Conservation (phyloP, 495 filamentous ascomycete genomes). For the Aspergillus ostianus region DNA sequence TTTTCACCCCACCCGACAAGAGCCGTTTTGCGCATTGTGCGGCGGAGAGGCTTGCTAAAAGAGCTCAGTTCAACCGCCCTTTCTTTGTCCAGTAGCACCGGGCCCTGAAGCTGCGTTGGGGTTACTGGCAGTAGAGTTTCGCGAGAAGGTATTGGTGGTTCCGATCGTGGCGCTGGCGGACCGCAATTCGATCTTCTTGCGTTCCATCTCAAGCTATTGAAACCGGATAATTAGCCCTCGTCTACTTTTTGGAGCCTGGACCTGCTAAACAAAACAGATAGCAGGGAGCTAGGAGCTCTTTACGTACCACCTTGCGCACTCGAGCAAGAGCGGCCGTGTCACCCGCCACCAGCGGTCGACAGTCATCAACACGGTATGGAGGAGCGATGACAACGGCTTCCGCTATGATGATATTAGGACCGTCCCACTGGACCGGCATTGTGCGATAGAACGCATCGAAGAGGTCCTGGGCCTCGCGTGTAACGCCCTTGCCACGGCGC, state of each 20-base stretch:
- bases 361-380: constrained; percentile 61
- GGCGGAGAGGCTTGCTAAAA: neutral
- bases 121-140: constrained; percentile 18
- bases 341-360: constrained; percentile 48
- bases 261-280: neutral
- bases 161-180: constrained; percentile 45
- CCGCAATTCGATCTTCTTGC: constrained; percentile 49
- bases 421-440: constrained; percentile 65
- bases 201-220: constrained; percentile 47
- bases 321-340: constrained; percentile 51
- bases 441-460: constrained; percentile 64
- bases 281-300: neutral
- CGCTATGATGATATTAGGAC: constrained; percentile 59
- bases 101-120: constrained; percentile 21
- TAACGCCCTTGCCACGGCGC: constrained; percentile 60
- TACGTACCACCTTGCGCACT: constrained; percentile 65
- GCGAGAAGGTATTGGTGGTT: constrained; percentile 34
- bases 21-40: neutral
- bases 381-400: constrained; percentile 61
- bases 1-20: constrained; percentile 10
- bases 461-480: constrained; percentile 65
- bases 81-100: constrained; percentile 28
- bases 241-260: neutral
- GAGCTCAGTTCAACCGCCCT: constrained; percentile 25
- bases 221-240: constrained; percentile 4